Evolutionary conservation across 768 basidiomycete species (phyloP), one percentile per base, ranked within the genome.

Genomic region (Clathrus columnatus): DNA sequence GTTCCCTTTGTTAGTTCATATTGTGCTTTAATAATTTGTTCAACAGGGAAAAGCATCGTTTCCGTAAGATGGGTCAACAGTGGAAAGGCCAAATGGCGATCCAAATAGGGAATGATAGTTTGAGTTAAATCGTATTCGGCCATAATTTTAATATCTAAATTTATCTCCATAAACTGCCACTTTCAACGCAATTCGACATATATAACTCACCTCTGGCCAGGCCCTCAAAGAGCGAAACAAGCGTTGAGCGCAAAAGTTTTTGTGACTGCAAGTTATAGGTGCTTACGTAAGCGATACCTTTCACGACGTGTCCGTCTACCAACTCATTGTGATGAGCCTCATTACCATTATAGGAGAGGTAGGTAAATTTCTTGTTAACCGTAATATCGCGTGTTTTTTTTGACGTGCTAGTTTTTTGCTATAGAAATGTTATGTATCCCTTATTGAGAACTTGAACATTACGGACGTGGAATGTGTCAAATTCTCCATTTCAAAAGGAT

Each of bases 1-100:
- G 96, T 99, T 59, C 85, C 90, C 67, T 91, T 95, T 54, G 92
- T 90, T 52, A 98, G 84, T 65, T 97, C 93, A 86, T 96, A 95
- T 73, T 97, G 95, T 32, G 96, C 95, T 41, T 82, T 73, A 56
- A 84, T 82, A 56, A 98, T 80, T 62, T 98, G 83, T 42, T 87
- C 78, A 20, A 78, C 75, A 1, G 90, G 78, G 69, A 93, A 97
- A 41, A 88, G 70, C 17, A 81, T 80, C 7, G 76, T 79, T 57
- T 89, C 85, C 16, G 76, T 78, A 44, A 97, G 84, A 73, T 95
- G 92, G 8, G 87, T 83, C 58, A 99, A 86, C 7, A 98, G 73
- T 24, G 96, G 94, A 63, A 97, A 88, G 36, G 87, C 85, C 27
- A 99, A 79, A 77, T 99, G 96, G 51, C 96, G 82, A 71, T 99